These are phyloP conservation scores for Magnolia officinalis DNA, from an alignment of 164 flowering plant genomes.

Conservation along the genomic window DNA sequence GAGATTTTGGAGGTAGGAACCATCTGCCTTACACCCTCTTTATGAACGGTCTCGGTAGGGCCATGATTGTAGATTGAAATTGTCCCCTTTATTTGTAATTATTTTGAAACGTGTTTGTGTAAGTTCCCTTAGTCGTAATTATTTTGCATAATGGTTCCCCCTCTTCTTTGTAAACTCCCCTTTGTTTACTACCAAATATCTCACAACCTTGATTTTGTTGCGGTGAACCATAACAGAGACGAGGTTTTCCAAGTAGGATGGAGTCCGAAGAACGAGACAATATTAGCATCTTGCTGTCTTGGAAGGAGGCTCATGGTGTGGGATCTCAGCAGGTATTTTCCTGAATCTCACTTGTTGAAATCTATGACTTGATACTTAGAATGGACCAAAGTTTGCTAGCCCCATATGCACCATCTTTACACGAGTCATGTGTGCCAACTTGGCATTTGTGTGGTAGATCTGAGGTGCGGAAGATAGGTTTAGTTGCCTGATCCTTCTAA, in stretches of 20 bases:
- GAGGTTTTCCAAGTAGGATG: conserved; percentile 97
- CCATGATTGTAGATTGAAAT: too few species aligned
- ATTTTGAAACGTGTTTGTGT: too few species aligned
- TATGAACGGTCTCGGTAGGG: too few species aligned
- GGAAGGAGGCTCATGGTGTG: conserved; percentile 95
- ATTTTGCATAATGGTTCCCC: not conserved
- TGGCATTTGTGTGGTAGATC: not conserved
- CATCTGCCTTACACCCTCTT: too few species aligned
- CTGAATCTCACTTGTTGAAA: not conserved
- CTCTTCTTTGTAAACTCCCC: not conserved
- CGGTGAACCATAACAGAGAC: conserved; percentile 41
- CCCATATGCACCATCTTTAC: not conserved
- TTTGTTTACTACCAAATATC: not conserved
- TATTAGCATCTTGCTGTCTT: conserved; percentile 92
- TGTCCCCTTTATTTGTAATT: too few species aligned
- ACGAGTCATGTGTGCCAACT: not conserved
- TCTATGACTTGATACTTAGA: not conserved
- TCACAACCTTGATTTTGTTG: not conserved
- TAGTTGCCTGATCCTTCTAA: too few species aligned
- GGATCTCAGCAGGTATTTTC: conserved; percentile 94
- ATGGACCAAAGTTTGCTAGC: not conserved
- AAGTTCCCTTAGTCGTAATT: too few species aligned
- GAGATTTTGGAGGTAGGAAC: too few species aligned
- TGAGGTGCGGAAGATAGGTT: not conserved
- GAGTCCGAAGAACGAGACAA: conserved; percentile 93